Conservation (phyloP, 805 yeast genomes). For the Soucietia sequanensis region DNA sequence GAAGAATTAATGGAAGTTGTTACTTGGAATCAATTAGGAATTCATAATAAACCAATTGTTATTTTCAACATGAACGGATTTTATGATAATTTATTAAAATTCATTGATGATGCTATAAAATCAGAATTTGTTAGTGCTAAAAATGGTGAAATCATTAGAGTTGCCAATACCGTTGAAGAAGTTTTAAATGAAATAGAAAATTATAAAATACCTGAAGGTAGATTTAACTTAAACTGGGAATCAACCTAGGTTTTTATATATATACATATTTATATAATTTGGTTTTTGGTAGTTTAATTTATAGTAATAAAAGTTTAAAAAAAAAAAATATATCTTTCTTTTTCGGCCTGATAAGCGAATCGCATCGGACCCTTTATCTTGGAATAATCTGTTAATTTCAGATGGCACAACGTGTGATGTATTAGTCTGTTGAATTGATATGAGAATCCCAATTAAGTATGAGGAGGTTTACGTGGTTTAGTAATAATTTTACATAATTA, state of each 20-base stretch:
- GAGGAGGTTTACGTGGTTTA: no score
- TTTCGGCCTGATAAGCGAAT: no score
- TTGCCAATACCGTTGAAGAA: constrained; percentile 67
- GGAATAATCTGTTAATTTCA: no score
- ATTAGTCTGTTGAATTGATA: no score
- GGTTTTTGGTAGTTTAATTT: no score
- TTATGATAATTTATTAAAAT: constrained; percentile 65
- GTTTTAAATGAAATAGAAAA: constrained; percentile 60
- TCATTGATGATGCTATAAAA: constrained; percentile 57
- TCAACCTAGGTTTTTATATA: constrained; percentile 18
- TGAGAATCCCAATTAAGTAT: no score
- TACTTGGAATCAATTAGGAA: constrained; percentile 89
- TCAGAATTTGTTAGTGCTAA: constrained; percentile 67
- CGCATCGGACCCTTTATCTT: no score
- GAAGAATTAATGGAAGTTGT: constrained; percentile 89
- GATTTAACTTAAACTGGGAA: constrained; percentile 73
- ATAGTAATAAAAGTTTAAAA: no score
- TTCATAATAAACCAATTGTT: constrained; percentile 79
- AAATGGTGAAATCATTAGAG: constrained; percentile 66
- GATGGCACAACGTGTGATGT: no score
- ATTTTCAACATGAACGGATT: constrained; percentile 78
- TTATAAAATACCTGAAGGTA: constrained; percentile 67
- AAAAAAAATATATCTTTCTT: no score
- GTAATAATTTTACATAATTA: no score
- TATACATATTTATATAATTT: no score